Base-by-base conservation (phyloP, 208 protist species). In the Leishmania turanica region DNA sequence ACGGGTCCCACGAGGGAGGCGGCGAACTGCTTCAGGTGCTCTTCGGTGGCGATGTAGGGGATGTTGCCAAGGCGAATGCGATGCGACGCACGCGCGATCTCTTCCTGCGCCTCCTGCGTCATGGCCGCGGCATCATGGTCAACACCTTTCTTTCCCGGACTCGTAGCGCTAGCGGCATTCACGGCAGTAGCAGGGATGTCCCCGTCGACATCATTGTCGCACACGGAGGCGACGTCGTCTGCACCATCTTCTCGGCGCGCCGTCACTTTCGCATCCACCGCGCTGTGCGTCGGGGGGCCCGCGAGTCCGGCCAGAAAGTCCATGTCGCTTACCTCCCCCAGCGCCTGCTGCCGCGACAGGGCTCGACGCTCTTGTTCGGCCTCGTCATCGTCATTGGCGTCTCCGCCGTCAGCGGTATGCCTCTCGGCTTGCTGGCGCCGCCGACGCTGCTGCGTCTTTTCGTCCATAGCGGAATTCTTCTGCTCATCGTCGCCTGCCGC, bases 41-140 rank as follows among this genome's bases (percentile, higher is more conserved):
- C 96, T 82, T 99, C 98, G 3, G 91, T 99, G 8, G 93, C 91
- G n/a, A 89, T 84, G 89, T 96, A 99, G 0, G 98, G 88, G n/a
- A 99, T 87, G 89, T 99, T 99, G 70, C 91, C 88, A 21, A 99
- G 81, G 56, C 98, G 98, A 37, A 99, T 80, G n/a, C 98, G 95
- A 37, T 93, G 94, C 8, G 93, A 92, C 62, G 98, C 89, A 5
- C 80, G 87, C 11, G 92, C 91, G 53, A 93, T 81, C 31, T 87
- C 90, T 40, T 88, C 85, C 71, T 90, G 79, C 58, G 84, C 79
- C 56, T 78, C 31, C 4, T 34, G 53, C n/a, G 65, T 56, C 17
- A 49, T 34, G 24, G 80, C 37, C 3, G 65, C 49, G 47, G 34
- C 31, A 31, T 77, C 72, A 27, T 40, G n/a, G 27, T 83, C 58